Base-by-base conservation (phyloP, 2,329 filamentous ascomycete species). In the Alternaria novae-zelandiae region DNA sequence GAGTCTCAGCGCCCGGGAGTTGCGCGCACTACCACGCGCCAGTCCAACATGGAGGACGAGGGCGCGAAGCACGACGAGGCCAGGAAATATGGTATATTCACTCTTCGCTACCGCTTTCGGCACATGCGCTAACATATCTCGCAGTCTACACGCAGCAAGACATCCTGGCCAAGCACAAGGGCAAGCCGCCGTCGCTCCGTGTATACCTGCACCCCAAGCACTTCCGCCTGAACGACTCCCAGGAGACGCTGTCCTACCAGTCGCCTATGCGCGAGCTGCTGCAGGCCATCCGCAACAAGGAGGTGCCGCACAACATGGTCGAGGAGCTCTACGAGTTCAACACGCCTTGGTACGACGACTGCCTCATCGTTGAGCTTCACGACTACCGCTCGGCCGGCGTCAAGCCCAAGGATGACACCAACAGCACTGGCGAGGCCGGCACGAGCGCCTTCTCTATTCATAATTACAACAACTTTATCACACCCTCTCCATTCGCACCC, bases 281-380 rank as follows among this genome's bases (percentile, higher is more conserved):
- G 41, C 89, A 96, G 69, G 94, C 97, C 78, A 80, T 98, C 49
- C 87, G 87, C 68, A 84, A 83, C 45, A 88, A 91, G 60, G 97
- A 93, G 0, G 85, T 99, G 36, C 96, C 96, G 1, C 94, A 97
- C 79, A 94, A 97, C 71, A 88, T 98, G 77, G 83, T 98, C 11
- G 89, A 91, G 51, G 91, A 95, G 70, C 88, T 99, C 58, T 86
- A 89, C 26, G 86, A 88, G 51, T 85, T 85, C 17, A 88, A 89
- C 20, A 91, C 97, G 13, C 86, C 86, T 10, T 98, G 97, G 77
- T 99, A 98, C 78, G 94, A 98, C 79, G 85, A 88, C 30, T 97
- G 95, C 75, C 86, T 99, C 61, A 98, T 99, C 70, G 94, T 99
- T 36, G 91, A 97, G 79, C 84, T 98, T n/a, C 88, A 97, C 73